phyloP scores from a whole-genome alignment of 306 rosid species.

The Prunus kanzakura region DNA sequence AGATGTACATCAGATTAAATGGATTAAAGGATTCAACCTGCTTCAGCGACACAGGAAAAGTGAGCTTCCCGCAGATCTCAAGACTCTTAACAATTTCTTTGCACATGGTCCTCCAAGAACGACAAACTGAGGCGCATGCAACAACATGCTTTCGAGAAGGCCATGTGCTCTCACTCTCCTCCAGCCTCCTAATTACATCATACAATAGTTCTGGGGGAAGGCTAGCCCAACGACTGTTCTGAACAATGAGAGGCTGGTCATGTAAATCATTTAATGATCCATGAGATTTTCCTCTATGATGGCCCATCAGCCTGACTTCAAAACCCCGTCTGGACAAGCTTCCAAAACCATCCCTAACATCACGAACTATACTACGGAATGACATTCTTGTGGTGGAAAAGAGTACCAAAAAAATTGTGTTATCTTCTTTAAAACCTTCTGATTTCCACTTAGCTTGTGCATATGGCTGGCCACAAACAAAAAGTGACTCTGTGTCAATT shows the following conservation, averaged over 20 bases:
- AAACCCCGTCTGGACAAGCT: slow-evolving; percentile 82
- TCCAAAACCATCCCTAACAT: slow-evolving; percentile 83
- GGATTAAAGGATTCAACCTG: slow-evolving; percentile 50
- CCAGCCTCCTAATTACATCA: slow-evolving; percentile 77
- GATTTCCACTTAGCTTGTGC: slow-evolving; percentile 25
- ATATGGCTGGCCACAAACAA: slow-evolving; percentile 36
- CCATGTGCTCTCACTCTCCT: slow-evolving; percentile 83
- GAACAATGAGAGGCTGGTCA: slow-evolving; percentile 59
- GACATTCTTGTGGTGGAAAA: slow-evolving; percentile 54
- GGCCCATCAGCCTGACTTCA: slow-evolving; percentile 67
- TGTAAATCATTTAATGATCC: slow-evolving; percentile 72
- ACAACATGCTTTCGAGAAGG: slow-evolving; percentile 80
- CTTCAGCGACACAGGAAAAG: slow-evolving; percentile 83
- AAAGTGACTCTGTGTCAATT: slow-evolving; percentile 22
- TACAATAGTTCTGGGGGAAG: slow-evolving; percentile 74
- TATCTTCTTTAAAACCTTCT: slow-evolving; percentile 23
- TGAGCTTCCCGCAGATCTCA: slow-evolving; percentile 77
- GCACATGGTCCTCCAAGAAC: slow-evolving; percentile 89
- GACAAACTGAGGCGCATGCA: slow-evolving; percentile 85
- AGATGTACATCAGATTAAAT: neutral
- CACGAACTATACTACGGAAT: slow-evolving; percentile 90
- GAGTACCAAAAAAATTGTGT: slow-evolving; percentile 15
- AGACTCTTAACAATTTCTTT: slow-evolving; percentile 75
- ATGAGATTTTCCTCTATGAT: slow-evolving; percentile 74
- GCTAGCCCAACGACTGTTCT: slow-evolving; percentile 79